These are phyloP conservation scores for Penicillium vulpinum DNA, from an alignment of 2,329 filamentous ascomycete genomes.

Conservation along the genomic window DNA sequence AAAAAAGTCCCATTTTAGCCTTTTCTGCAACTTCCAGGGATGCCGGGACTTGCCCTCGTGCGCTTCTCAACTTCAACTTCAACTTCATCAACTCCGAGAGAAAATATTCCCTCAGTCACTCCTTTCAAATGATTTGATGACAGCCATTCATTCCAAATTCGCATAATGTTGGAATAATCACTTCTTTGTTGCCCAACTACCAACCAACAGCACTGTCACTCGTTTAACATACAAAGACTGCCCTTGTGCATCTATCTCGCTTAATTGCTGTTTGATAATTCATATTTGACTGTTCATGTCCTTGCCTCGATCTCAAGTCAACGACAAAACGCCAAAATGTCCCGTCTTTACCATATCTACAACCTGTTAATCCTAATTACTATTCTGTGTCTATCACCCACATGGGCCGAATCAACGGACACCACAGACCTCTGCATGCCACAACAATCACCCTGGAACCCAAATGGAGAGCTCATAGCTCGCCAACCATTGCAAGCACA, in stretches of 20 bases:
- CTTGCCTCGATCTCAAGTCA: not conserved
- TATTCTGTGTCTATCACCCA: slow-evolving; percentile 19
- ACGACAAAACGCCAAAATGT: not conserved
- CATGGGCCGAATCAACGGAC: slow-evolving; percentile 12
- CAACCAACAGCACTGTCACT: not conserved
- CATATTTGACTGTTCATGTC: not conserved
- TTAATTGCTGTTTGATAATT: not conserved
- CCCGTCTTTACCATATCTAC: slow-evolving; percentile 11
- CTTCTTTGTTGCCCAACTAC: not conserved
- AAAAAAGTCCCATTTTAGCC: not conserved
- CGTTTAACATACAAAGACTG: slow-evolving; percentile 2
- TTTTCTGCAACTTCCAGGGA: not conserved
- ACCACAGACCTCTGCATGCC: not conserved
- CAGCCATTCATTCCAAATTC: not conserved
- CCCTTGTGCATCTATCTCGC: not conserved
- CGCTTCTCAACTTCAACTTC: not conserved
- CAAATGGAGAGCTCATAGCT: slow-evolving; percentile 18
- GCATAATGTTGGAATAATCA: not conserved
- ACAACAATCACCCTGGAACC: slow-evolving; percentile 16
- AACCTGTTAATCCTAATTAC: slow-evolving; percentile 26
- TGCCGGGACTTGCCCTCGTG: not conserved
- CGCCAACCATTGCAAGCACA: slow-evolving; percentile 11
- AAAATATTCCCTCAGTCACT: not conserved
- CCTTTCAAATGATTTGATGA: not conserved
- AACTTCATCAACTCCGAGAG: not conserved